A percentile compares a stretch with the other conserved stretches of the same genome.
Conservation (phyloP, 2,329 filamentous ascomycete genomes). For the Aspergillus fructus region DNA sequence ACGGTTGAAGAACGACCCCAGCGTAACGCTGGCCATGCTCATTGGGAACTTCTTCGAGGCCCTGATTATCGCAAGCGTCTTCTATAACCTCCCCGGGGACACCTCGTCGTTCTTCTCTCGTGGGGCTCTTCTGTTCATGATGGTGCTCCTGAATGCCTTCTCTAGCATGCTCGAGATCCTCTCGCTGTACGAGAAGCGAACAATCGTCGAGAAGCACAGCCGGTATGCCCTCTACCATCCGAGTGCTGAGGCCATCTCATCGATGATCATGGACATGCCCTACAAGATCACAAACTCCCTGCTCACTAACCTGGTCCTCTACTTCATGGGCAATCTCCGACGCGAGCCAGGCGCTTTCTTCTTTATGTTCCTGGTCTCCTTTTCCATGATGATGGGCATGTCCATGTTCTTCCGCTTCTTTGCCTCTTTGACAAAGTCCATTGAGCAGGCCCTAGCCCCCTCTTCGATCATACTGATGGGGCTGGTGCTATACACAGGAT, state of each 20-base stretch:
- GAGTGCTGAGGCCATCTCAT: constrained; percentile 8
- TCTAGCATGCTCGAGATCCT: constrained; percentile 13
- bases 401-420: constrained; percentile 8
- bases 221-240: constrained; percentile 23
- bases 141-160: constrained; percentile 1
- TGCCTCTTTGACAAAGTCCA: neutral
- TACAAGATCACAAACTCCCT: neutral
- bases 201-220: constrained; percentile 21
- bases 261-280: constrained; percentile 25
- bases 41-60: constrained; percentile 4
- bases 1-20: constrained; percentile 2
- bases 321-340: constrained; percentile 81
- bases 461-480: neutral
- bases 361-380: constrained; percentile 75
- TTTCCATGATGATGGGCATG: constrained; percentile 36
- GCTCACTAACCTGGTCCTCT: constrained; percentile 70
- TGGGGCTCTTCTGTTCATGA: constrained; percentile 2
- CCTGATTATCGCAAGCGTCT: neutral
- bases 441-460: neutral
- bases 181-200: constrained; percentile 17
- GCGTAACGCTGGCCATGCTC: constrained; percentile 1
- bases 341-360: constrained; percentile 75
- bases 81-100: neutral
- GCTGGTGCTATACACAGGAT: constrained; percentile 1
- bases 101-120: constrained; percentile 1